A percentile compares a stretch with the other conserved stretches of the same genome.
These are phyloP conservation scores for Nicotiana noctiflora DNA, from an alignment of 257 asterid species.

Conservation along the genomic window DNA sequence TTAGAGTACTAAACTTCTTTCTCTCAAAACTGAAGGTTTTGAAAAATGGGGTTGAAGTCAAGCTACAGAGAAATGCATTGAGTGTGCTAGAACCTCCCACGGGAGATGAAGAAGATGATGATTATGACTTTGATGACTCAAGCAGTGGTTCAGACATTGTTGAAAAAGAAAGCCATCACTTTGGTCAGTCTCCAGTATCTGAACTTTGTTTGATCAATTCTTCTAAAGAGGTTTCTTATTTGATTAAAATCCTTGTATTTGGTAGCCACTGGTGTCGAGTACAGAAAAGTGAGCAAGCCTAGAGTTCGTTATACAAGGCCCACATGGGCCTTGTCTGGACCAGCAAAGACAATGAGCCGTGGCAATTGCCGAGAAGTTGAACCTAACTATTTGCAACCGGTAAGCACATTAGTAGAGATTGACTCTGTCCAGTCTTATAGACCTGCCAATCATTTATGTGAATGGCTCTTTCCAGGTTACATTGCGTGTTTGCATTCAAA, in stretches of 20 bases:
- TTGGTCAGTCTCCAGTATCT: constrained; percentile 40
- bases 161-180: constrained; percentile 48
- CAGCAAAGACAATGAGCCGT: constrained; percentile 46
- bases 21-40: constrained; percentile 44
- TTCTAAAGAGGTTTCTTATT: background rate
- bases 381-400: constrained; percentile 39
- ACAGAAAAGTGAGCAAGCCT: constrained; percentile 66
- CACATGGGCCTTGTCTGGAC: constrained; percentile 45
- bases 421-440: background rate
- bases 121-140: constrained; percentile 63
- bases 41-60: constrained; percentile 93
- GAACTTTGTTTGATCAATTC: constrained; percentile 7
- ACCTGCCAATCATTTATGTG: background rate
- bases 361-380: constrained; percentile 44
- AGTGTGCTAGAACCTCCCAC: constrained; percentile 91
- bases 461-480: too few species aligned
- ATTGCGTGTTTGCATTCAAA: background rate
- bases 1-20: background rate
- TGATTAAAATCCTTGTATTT: constrained; percentile 10
- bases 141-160: constrained; percentile 76
- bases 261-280: constrained; percentile 60
- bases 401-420: constrained; percentile 21
- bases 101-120: constrained; percentile 74
- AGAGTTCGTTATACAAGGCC: constrained; percentile 57
- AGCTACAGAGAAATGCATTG: constrained; percentile 91